phyloP scores from a whole-genome alignment of 495 filamentous ascomycete species.

The Neurospora sp. region DNA sequence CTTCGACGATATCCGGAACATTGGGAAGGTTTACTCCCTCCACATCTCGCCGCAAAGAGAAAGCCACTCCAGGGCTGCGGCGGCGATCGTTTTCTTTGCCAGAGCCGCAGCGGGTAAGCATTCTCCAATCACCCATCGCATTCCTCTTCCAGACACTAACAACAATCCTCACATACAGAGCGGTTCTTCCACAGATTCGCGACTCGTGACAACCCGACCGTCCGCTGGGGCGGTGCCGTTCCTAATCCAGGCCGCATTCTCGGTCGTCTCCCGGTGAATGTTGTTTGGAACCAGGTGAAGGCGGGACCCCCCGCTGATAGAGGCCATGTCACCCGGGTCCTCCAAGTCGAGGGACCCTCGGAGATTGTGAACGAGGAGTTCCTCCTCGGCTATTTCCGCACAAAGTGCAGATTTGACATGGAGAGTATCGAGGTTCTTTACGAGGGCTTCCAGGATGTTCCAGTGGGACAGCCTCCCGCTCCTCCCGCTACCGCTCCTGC shows the following conservation, averaged over 20 bases:
- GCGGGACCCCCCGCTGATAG: too few species aligned
- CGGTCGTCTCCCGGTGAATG: background rate
- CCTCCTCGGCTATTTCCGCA: too few species aligned
- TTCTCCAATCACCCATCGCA: background rate
- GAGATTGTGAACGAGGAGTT: too few species aligned
- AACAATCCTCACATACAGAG: background rate
- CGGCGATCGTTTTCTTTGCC: conserved; percentile 32
- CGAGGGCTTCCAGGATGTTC: too few species aligned
- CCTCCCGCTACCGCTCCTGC: too few species aligned
- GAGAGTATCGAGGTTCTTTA: too few species aligned
- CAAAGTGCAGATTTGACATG: too few species aligned
- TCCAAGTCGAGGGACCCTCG: too few species aligned
- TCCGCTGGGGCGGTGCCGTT: background rate
- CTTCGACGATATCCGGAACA: conserved; percentile 17
- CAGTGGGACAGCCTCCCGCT: too few species aligned
- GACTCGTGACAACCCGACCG: background rate
- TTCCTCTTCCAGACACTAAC: background rate
- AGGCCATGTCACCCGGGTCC: too few species aligned
- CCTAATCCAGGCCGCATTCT: background rate
- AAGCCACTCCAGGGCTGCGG: conserved; percentile 19
- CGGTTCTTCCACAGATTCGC: conserved; percentile 8
- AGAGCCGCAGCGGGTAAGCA: conserved; percentile 9
- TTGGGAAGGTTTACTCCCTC: conserved; percentile 27
- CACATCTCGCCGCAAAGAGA: too few species aligned
- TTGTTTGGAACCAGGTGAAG: conserved; percentile 18